Evolutionary conservation across 768 basidiomycete genomes (phyloP).

Genomic region (Suillus alpinus): DNA sequence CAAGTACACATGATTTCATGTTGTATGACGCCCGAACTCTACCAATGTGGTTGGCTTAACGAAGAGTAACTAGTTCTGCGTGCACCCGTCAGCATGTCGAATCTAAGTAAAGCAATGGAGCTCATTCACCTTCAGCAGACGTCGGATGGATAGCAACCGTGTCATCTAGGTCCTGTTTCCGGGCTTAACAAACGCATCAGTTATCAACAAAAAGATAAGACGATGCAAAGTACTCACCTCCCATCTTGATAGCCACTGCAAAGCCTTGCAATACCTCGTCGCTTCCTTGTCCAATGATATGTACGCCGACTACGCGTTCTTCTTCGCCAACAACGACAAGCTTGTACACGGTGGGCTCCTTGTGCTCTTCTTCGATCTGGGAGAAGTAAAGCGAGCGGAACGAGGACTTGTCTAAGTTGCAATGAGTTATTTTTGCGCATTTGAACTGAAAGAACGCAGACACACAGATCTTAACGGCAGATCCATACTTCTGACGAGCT

Average conservation of each 20-base stretch:
- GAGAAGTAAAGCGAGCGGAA: slow-evolving; percentile 91
- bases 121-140: slow-evolving; percentile 69
- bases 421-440: slow-evolving; percentile 1
- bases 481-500: slow-evolving; percentile 85
- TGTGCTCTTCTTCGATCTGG: slow-evolving; percentile 85
- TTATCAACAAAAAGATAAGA: background rate
- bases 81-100: slow-evolving; percentile 15
- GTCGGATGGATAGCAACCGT: slow-evolving; percentile 93
- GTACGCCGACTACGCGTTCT: slow-evolving; percentile 94
- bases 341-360: slow-evolving; percentile 95
- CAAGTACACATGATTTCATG: background rate
- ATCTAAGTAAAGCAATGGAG: background rate
- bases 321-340: slow-evolving; percentile 83
- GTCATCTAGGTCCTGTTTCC: slow-evolving; percentile 79
- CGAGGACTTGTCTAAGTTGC: slow-evolving; percentile 62
- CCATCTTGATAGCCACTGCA: slow-evolving; percentile 97
- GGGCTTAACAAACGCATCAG: slow-evolving; percentile 37
- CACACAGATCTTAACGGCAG: slow-evolving; percentile 88
- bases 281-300: slow-evolving; percentile 87
- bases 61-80: slow-evolving; percentile 57
- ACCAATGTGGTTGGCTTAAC: slow-evolving; percentile 24
- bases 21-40: background rate
- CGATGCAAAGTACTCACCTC: slow-evolving; percentile 39
- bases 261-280: slow-evolving; percentile 98
- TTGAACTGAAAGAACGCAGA: slow-evolving; percentile 16